Evolutionary conservation across 805 yeast genomes (phyloP).

Genomic region (Candida ortonii): DNA sequence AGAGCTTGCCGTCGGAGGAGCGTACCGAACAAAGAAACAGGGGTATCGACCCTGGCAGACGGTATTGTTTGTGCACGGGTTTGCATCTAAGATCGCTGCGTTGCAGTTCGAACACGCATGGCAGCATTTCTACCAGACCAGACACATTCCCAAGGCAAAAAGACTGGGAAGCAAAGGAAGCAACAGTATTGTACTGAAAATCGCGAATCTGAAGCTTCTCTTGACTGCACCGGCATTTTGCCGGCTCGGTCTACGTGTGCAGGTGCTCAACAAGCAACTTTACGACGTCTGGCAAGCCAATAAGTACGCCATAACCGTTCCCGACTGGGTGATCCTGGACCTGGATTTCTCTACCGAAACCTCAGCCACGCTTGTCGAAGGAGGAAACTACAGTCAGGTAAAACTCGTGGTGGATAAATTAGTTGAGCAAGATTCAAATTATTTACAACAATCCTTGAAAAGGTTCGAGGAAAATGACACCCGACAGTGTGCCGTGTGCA

Average conservation of each 20-base stretch:
- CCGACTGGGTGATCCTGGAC: conserved; percentile 22
- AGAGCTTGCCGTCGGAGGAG: conserved; percentile 59
- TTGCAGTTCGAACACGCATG: conserved; percentile 83
- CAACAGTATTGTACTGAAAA: conserved; percentile 41
- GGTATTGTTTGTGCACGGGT: conserved; percentile 62
- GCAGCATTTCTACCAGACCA: conserved; percentile 68
- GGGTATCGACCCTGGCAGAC: conserved; percentile 75
- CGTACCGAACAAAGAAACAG: conserved; percentile 56
- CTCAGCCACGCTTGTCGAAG: conserved; percentile 12
- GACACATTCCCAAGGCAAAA: conserved; percentile 46
- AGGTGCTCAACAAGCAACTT: conserved; percentile 38
- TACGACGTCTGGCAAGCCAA: conserved; percentile 37
- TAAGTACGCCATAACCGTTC: conserved; percentile 27
- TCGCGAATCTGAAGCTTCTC: conserved; percentile 48
- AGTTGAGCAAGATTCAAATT: conserved; percentile 12
- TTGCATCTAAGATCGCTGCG: conserved; percentile 67
- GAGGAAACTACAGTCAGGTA: conserved; percentile 33
- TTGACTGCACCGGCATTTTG: conserved; percentile 42
- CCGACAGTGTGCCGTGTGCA: conserved; percentile 17
- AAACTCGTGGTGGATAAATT: conserved; percentile 17
- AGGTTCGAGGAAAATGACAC: conserved; percentile 8
- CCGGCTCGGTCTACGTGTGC: conserved; percentile 43
- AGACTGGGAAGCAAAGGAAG: conserved; percentile 41
- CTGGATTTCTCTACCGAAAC: conserved; percentile 8
- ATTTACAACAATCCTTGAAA: conserved; percentile 16